Evolutionary conservation across 495 filamentous ascomycete species (phyloP), one percentile per base, ranked within the genome.

Genomic region (Parmelia sp.): DNA sequence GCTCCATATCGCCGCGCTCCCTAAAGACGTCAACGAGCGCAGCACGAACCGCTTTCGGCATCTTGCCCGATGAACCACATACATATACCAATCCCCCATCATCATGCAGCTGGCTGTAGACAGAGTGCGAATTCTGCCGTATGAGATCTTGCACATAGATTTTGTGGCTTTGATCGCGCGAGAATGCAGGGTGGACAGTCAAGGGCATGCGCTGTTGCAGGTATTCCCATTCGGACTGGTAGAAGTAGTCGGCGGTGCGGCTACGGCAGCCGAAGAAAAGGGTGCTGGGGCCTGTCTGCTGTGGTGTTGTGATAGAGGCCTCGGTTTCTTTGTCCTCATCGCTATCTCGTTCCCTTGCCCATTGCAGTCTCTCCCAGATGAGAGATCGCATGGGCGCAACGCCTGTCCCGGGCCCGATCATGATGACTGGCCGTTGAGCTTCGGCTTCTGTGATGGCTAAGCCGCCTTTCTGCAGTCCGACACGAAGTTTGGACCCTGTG

Each of bases 61-160:
- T 98, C 65, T 85, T 81, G 4, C 88, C 90, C 0, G 86, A 86
- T 33, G 85, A 91, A 9, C 94, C 94, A 73, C 94, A 97, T 15
- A 98, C 81, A 74, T 84, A 90, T 4, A 91, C 78, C 4, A 84
- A 77, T 0, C 85, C 90, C 1, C 73, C 63, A 33, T 75, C 62
- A 36, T 78, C 74, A 58, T 80, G 72, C 15, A 97, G 71, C 36
- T 86, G 71, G 5, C 80, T 70, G 69, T 82, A 87, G 7, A 97
- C 80, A 35, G 80, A 66, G 12, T 64, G 47, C 0, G 79, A 81
- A 23, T 90, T 75, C 69, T 85, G 75, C 0, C 86, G 82, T 55
- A 99, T 83, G 5, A 87, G 76, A 73, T 96, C 85, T 70, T 99
- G 94, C 14, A 99, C 93, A 70, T 99, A 99, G 35, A 88, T 73